Evolutionary conservation across 768 basidiomycete species (phyloP).

Genomic region (Leccinum broughii): DNA sequence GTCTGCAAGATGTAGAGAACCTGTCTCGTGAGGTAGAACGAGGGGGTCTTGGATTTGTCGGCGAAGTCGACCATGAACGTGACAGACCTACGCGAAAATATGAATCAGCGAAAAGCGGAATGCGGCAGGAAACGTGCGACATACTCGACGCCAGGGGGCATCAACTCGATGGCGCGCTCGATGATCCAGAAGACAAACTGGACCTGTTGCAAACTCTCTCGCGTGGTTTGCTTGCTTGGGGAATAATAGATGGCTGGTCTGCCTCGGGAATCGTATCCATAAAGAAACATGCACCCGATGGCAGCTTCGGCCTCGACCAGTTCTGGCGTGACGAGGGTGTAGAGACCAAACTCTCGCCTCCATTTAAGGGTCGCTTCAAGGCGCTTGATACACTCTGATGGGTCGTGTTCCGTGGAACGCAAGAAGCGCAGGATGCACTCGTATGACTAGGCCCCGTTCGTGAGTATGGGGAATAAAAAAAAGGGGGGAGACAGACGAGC

Average conservation of each 20-base stretch:
- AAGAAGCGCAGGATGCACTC: slow-evolving; percentile 79
- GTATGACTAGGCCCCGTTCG: slow-evolving; percentile 39
- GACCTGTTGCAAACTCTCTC: slow-evolving; percentile 64
- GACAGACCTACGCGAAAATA: background rate
- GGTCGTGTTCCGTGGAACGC: slow-evolving; percentile 75
- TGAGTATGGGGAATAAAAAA: slow-evolving; percentile 16
- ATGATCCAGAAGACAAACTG: slow-evolving; percentile 75
- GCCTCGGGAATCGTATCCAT: slow-evolving; percentile 69
- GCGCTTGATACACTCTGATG: slow-evolving; percentile 54
- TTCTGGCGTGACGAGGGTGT: slow-evolving; percentile 57
- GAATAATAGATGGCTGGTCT: slow-evolving; percentile 71
- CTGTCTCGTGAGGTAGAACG: slow-evolving; percentile 37
- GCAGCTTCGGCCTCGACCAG: slow-evolving; percentile 75
- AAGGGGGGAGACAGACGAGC: slow-evolving; percentile 47
- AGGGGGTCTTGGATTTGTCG: slow-evolving; percentile 62
- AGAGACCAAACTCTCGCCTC: slow-evolving; percentile 77
- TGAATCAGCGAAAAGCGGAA: background rate
- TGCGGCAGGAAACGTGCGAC: slow-evolving; percentile 22
- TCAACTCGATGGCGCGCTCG: slow-evolving; percentile 74
- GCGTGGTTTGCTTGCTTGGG: slow-evolving; percentile 76
- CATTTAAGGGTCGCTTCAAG: slow-evolving; percentile 74
- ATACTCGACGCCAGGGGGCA: slow-evolving; percentile 82
- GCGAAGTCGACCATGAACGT: slow-evolving; percentile 74
- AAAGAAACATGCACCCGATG: slow-evolving; percentile 82
- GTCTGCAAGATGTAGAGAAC: slow-evolving; percentile 54